Conservation (phyloP, 1,139 yeast species). For the Candida sp. region DNA sequence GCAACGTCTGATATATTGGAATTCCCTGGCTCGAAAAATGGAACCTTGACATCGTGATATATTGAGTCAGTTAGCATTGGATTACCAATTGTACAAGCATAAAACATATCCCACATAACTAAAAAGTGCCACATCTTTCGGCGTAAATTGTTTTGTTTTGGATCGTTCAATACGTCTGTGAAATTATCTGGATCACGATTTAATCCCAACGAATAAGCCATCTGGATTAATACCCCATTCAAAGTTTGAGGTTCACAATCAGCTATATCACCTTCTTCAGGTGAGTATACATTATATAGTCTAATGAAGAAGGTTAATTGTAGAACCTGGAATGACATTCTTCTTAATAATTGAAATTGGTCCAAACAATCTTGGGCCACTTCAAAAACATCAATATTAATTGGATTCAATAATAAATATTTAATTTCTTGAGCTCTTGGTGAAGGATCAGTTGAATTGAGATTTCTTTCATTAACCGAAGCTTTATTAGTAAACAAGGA, state of each 20-base stretch:
- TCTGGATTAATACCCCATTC: constrained; percentile 35
- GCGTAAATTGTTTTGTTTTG: constrained; percentile 32
- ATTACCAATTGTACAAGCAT: constrained; percentile 27
- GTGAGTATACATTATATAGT: constrained; percentile 39
- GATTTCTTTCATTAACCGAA: constrained; percentile 23
- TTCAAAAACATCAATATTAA: constrained; percentile 39
- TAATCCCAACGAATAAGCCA: constrained; percentile 45
- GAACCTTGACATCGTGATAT: constrained; percentile 25
- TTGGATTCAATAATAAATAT: constrained; percentile 45
- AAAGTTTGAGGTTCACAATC: constrained; percentile 42
- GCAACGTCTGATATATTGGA: constrained; percentile 17
- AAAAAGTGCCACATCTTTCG: constrained; percentile 52
- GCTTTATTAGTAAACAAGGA: constrained; percentile 32
- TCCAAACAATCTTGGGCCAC: constrained; percentile 53
- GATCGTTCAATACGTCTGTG: constrained; percentile 16
- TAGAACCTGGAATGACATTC: constrained; percentile 46
- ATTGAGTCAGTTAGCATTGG: constrained; percentile 18
- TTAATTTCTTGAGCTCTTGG: constrained; percentile 28
- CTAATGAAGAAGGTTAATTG: constrained; percentile 43
- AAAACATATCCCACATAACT: constrained; percentile 21
- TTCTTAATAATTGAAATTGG: constrained; percentile 46
- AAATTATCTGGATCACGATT: constrained; percentile 39
- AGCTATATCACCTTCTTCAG: constrained; percentile 51
- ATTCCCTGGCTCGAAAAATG: constrained; percentile 20
- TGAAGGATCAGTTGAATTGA: constrained; percentile 19